Evolutionary conservation across 805 yeast species (phyloP), one percentile per base, ranked within the genome.

Genomic region (Hanseniaspora vineae): DNA sequence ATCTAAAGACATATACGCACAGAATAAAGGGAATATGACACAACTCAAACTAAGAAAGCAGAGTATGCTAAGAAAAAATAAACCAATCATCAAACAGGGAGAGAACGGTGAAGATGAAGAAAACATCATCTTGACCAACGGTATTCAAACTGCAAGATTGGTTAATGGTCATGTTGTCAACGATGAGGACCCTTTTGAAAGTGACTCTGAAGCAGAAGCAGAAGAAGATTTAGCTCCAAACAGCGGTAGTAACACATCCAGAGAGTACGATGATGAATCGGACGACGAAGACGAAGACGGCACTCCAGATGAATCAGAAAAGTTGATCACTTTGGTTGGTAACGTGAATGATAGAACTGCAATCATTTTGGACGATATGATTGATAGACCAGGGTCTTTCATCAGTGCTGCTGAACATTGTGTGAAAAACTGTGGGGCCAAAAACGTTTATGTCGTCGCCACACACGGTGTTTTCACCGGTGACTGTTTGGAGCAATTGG

Each of bases 331-430:
- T 13, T 73, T 92, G 49, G 99, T 92, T 42, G 99, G 99, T 52
- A 94, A 90, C 62, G 98, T 92, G 45, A 80, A 84, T 54, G 83
- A 80, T 56, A 85, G 85, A 65, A 84, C 95, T 6, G 97, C 97
- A 17, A 85, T 92, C 55, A 84, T 92, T 51, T 73, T 92, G 50
- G 99, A 92, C 67, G 99, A 92, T 64, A 86, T 92, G 94, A 83
- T 92, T 58, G 98, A 92, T 63, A 87, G 92, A 62, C 96, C 96
- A 42, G 81, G 82, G 53, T 80, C 95, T 10, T 90, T 89, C 62
- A 84, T 92, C 53, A 90, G 97, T 31, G 98, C 98, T 42, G 98
- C 99, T 33, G 99, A 92, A 68, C 98, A 92, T 68, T 78, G 95
- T 64, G 77, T 94, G 55, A 73, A 85, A 66, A 90, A 89, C 66